Percentiles rank a stretch among this genome's conserved stretches.
Conservation (phyloP, 495 filamentous ascomycete species). For the Bacidia gigantensis region DNA sequence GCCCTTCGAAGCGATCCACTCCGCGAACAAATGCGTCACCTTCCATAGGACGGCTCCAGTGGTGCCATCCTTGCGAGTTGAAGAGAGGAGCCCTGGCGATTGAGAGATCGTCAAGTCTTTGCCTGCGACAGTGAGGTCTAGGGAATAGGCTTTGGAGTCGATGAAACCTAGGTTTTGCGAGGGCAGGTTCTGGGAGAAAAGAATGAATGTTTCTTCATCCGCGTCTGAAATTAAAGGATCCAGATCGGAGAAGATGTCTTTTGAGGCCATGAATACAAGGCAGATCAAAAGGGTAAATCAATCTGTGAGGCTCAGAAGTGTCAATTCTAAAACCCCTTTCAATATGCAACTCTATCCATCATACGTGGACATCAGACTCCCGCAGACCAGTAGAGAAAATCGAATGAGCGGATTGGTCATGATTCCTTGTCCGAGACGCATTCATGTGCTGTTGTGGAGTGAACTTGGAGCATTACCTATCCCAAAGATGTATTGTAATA, state of each 20-base stretch:
- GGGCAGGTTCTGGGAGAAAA: constrained; percentile 65
- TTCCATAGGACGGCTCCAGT: constrained; percentile 93
- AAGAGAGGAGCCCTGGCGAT: constrained; percentile 68
- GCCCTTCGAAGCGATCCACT: constrained; percentile 54
- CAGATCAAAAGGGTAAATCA: too few relatives aligned
- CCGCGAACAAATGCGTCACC: constrained; percentile 72
- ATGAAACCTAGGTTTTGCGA: constrained; percentile 76
- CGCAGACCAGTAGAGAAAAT: too few relatives aligned
- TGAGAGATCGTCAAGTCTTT: constrained; percentile 69
- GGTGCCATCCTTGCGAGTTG: constrained; percentile 66
- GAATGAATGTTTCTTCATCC: constrained; percentile 70
- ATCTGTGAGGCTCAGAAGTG: too few relatives aligned
- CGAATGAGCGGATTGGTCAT: too few relatives aligned
- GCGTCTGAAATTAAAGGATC: constrained; percentile 39
- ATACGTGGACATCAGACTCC: too few relatives aligned
- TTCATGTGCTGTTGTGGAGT: too few relatives aligned
- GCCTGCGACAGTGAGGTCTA: constrained; percentile 57
- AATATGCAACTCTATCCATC: too few relatives aligned
- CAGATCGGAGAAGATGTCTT: too few relatives aligned
- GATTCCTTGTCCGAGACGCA: too few relatives aligned
- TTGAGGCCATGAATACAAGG: too few relatives aligned
- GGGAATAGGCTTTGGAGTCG: constrained; percentile 45
- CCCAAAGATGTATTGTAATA: neutral
- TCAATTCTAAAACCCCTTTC: too few relatives aligned
- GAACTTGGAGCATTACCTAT: too few relatives aligned